These are phyloP conservation scores for Carpinus viminea DNA, from an alignment of 306 rosid genomes.

Conservation along the genomic window DNA sequence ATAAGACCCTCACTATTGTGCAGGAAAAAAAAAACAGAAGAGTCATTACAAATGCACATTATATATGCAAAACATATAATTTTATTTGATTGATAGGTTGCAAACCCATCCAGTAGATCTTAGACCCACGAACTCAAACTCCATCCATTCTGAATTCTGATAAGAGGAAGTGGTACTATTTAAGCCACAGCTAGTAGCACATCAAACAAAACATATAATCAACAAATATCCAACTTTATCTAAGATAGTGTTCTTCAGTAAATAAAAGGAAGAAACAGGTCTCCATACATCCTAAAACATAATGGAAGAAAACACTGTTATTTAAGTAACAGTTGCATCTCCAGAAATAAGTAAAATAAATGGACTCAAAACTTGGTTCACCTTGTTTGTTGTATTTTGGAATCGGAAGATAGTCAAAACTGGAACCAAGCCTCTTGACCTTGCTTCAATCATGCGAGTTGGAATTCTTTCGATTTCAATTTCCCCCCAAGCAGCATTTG, in stretches of 20 bases:
- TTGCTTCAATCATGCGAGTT: constrained; percentile 65
- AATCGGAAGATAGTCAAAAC: constrained; percentile 59
- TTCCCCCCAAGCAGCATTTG: constrained; percentile 59
- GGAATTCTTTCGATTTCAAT: constrained; percentile 77
- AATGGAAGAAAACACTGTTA: background rate
- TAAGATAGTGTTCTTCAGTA: constrained; percentile 1
- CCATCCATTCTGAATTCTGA: background rate
- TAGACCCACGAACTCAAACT: background rate
- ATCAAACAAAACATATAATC: constrained; percentile 8
- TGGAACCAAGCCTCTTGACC: constrained; percentile 80
- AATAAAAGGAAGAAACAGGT: constrained; percentile 4
- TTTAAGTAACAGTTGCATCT: background rate
- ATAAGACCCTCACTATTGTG: background rate
- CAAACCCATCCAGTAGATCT: background rate
- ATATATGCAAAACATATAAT: background rate
- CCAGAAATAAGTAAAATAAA: constrained; percentile 10
- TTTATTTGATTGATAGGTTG: background rate
- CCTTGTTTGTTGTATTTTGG: constrained; percentile 65
- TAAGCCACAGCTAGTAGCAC: constrained; percentile 3
- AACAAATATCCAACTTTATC: background rate
- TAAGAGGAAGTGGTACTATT: background rate
- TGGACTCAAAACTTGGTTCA: constrained; percentile 24
- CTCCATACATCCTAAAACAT: background rate
- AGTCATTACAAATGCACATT: constrained; percentile 7
- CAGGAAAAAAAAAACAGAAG: background rate